Evolutionary conservation across 2,329 filamentous ascomycete species (phyloP), one percentile per base, ranked within the genome.

Genomic region (Fusarium poae): DNA sequence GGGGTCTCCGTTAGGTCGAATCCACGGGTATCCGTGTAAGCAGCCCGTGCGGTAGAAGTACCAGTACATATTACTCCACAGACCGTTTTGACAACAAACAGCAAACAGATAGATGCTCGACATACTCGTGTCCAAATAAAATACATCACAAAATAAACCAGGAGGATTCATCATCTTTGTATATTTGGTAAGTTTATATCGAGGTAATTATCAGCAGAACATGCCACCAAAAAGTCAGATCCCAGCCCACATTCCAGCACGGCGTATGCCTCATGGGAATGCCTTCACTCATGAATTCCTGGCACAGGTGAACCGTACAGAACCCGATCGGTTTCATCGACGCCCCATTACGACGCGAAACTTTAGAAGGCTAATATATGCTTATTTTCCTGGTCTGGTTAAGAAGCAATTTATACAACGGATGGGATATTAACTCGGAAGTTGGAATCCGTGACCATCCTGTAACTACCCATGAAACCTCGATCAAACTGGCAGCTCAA

Each of bases 1-100:
- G n/a, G n/a, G n/a, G n/a, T n/a, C n/a, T n/a, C n/a, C n/a, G n/a
- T n/a, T n/a, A n/a, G n/a, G n/a, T n/a, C n/a, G n/a, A n/a, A n/a
- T n/a, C n/a, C n/a, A n/a, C n/a, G n/a, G n/a, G n/a, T n/a, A 51
- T 46, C 23, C 45, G n/a, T 27, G 39, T 30, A 21, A 44, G 43
- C 27, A n/a, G 30, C 44, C 21, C 34, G 46, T 16, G 6, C 10
- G 27, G 16, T n/a, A n/a, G 25, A 70, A 46, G 67, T 70, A 70
- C 51, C 54, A 35, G 44, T 70, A 70, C 67, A 54, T 70, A 18
- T n/a, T 4, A 18, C 20, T 4, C 6, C 12, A 60, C 53, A 62
- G 70, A 70, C 62, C 27, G 8, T 20, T 15, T 13, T 3, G 59
- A 44, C 44, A 60, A 30, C 57, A 61, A 51, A 37, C 20, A 30